Evolutionary conservation across 2,329 filamentous ascomycete genomes (phyloP), one percentile per base, ranked within the genome.

Genomic region (Hymenoscyphus linearis): DNA sequence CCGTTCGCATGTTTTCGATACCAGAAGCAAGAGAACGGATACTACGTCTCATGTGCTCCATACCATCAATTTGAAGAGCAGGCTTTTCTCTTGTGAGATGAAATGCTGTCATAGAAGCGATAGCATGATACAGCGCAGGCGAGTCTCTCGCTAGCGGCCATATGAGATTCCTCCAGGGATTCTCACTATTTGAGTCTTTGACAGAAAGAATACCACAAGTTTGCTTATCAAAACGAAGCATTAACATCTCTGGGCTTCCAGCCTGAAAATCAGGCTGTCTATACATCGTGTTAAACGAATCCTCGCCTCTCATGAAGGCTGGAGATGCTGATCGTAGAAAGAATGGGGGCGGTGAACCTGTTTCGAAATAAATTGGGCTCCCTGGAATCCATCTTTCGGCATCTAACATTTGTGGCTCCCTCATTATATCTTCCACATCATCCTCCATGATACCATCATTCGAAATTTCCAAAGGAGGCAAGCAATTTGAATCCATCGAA

Each of bases 171-270:
- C 86, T 80, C 87, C 87, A 90, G 2, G 87, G 87, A 69, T 90
- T 90, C 67, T 90, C 87, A 1, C 79, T 82, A 6, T 81, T 79
- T 0, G 86, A 87, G 71, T 90, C 86, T 69, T 89, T 89, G 57
- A 90, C 79, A 0, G 87, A 90, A 22, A 90, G 76, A 55, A 90
- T 87, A 2, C 86, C 86, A 69, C 87, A 90, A 0, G 87, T 90
- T 60, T 86, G 77, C 65, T 79, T 80, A 68, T 88, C 84, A 68
- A 87, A 90, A 27, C 85, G 80, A 57, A 83, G 71, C 57, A 85
- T 81, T 25, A 89, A 75, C 77, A 84, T 83, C 65, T 89, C 86
- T 10, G 82, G 79, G 60, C 83, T 85, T 40, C 76, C 77, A 36
- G 76, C 71, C 60, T 77, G 73, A 31, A 85, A 73, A n/a, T 74